Evolutionary conservation across 139 green algal species (phyloP), one percentile per base, ranked within the genome.

Genomic region (Chlorella sp.): DNA sequence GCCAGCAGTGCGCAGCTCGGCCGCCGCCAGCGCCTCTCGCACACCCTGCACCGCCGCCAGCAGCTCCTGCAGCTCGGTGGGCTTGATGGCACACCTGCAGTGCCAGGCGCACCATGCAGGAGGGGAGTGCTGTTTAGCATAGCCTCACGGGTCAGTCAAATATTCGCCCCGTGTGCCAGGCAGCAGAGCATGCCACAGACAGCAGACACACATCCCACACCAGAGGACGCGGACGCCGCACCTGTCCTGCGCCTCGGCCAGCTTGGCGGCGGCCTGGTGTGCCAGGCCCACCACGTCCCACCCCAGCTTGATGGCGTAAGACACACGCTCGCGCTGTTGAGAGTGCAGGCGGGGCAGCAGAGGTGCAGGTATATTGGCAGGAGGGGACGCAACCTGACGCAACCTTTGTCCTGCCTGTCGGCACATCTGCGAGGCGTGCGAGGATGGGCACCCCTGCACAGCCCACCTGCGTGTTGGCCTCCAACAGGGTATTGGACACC

Each of bases 201-300:
- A n/a, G n/a, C n/a, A n/a, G n/a, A n/a, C n/a, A n/a, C n/a, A n/a
- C n/a, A n/a, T n/a, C n/a, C n/a, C n/a, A n/a, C n/a, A n/a, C n/a
- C n/a, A n/a, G n/a, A n/a, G n/a, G n/a, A n/a, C n/a, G n/a, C 51
- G 51, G 51, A 4, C 0, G 12, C 18, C 78, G 12, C 30, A 92
- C 89, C 82, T 92, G 88, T 94, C 89, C 16, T 76, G 51, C 0
- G 30, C 32, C 36, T 87, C 87, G 3, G 62, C 64, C 13, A 95
- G 51, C 20, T 39, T 69, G 16, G 84, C 87, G 0, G 64, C 67
- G 0, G 86, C 89, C 17, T 83, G 83, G 57, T 93, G 84, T 16
- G 73, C 68, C 3, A 80, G 47, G 0, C 81, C 88, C 15, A 92
- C 71, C 11, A 34, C 80, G 67, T 87, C 83, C 63, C 85, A 93